Percentiles rank a stretch among this genome's conserved stretches.
These are phyloP conservation scores for Psilocybe tampanensis DNA, from an alignment of 768 basidiomycete species.

Conservation along the genomic window DNA sequence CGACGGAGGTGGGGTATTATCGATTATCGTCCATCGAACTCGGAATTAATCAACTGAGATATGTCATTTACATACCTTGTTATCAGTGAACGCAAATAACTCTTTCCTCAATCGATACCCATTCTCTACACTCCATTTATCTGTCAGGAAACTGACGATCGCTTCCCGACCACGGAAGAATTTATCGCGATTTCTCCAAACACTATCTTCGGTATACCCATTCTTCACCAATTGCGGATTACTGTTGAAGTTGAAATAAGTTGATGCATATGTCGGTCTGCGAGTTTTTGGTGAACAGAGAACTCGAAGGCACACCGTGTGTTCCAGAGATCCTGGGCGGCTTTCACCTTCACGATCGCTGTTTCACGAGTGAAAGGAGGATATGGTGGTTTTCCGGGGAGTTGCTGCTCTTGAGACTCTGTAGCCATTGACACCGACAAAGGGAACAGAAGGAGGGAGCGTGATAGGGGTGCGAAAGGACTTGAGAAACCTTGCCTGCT, in stretches of 20 bases:
- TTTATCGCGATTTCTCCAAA: conserved; percentile 58
- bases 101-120: conserved; percentile 54
- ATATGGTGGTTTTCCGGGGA: neutral
- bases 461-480: neutral
- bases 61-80: no score
- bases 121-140: conserved; percentile 56
- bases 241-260: conserved; percentile 4
- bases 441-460: neutral
- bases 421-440: neutral
- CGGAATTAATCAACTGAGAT: no score
- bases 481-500: neutral
- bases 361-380: conserved; percentile 15
- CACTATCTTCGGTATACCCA: conserved; percentile 53
- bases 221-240: conserved; percentile 38
- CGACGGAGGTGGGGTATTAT: neutral
- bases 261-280: no score
- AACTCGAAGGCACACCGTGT: conserved; percentile 15
- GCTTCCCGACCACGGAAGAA: conserved; percentile 48
- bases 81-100: conserved; percentile 52
- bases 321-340: conserved; percentile 55
- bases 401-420: neutral
- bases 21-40: neutral
- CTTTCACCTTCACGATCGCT: conserved; percentile 46
- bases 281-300: neutral
- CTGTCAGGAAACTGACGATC: conserved; percentile 46